Conservation (phyloP, 106 monocot species). For the Gastrodia elata region DNA sequence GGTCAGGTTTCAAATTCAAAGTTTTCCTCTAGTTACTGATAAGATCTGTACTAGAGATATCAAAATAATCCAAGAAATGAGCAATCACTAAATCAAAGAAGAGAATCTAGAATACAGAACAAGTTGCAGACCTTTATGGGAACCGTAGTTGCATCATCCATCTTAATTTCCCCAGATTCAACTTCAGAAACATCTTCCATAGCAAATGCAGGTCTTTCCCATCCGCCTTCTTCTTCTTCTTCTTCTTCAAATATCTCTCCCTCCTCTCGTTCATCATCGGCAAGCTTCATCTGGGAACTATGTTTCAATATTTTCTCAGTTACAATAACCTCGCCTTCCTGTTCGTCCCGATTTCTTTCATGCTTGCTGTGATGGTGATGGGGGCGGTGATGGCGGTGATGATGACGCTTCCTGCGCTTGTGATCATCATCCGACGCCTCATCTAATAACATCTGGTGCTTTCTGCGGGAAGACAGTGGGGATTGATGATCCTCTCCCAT, state of each 20-base stretch:
- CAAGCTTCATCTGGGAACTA: background rate
- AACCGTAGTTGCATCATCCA: background rate
- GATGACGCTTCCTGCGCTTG: conserved; percentile 49
- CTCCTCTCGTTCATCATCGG: conserved; percentile 59
- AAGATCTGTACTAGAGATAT: conserved; percentile 7
- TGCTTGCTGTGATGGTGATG: conserved; percentile 19
- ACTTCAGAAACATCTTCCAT: background rate
- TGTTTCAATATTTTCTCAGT: background rate
- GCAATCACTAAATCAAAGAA: background rate
- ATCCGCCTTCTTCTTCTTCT: conserved; percentile 13
- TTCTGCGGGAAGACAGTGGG: conserved; percentile 16
- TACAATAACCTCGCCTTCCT: background rate
- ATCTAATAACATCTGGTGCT: conserved; percentile 35
- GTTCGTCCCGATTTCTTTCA: conserved; percentile 14
- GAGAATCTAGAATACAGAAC: background rate
- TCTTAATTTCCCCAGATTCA: conserved; percentile 7
- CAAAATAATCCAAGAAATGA: conserved; percentile 22
- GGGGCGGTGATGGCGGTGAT: conserved; percentile 35
- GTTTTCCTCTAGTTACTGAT: conserved; percentile 4
- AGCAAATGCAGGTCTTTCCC: conserved; percentile 5
- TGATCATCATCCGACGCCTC: conserved; percentile 21
- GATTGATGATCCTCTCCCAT: conserved; percentile 38
- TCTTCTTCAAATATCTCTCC: conserved; percentile 77
- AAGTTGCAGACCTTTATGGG: background rate
- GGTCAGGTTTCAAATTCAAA: conserved; percentile 3